Evolutionary conservation across 768 basidiomycete genomes (phyloP).

Genomic region (Pisolithus tinctorius): DNA sequence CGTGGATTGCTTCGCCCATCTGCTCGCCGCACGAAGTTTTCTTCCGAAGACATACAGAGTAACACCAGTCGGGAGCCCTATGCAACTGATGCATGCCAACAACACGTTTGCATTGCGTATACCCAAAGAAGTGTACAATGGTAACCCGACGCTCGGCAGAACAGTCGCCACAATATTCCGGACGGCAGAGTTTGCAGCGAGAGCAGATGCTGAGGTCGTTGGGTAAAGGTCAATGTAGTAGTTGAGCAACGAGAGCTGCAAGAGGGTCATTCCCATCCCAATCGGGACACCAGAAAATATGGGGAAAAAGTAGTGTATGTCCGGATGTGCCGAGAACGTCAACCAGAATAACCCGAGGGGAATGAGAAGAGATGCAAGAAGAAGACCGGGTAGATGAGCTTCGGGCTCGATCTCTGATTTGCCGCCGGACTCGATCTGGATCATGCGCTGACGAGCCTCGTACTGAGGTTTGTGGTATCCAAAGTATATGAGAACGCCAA

Average conservation of each 20-base stretch:
- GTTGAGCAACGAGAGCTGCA: conserved; percentile 17
- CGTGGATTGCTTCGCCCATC: not conserved
- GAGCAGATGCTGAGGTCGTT: conserved; percentile 15
- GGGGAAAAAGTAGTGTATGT: conserved; percentile 16
- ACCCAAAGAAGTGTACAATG: conserved; percentile 6
- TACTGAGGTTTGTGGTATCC: conserved; percentile 16
- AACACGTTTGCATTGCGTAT: too few relatives aligned
- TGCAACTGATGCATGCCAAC: too few relatives aligned
- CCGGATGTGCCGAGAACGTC: conserved; percentile 14
- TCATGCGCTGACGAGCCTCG: conserved; percentile 8
- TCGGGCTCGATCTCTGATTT: conserved; percentile 14
- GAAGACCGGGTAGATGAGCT: conserved; percentile 14
- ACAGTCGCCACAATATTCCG: conserved; percentile 11
- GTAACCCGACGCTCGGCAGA: conserved; percentile 4
- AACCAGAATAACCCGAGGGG: conserved; percentile 23
- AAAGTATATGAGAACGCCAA: conserved; percentile 17
- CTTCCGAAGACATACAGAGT: too few relatives aligned
- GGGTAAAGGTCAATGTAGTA: conserved; percentile 23
- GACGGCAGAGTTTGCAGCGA: conserved; percentile 19
- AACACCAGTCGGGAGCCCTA: too few relatives aligned
- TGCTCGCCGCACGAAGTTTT: too few relatives aligned
- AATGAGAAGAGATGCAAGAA: conserved; percentile 13
- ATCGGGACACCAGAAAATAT: not conserved
- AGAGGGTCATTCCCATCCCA: not conserved
- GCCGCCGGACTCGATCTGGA: not conserved